A percentile compares a stretch with the other conserved stretches of the same genome.
Conservation (phyloP, 2,329 filamentous ascomycete species). For the Cladosporium colombiae region DNA sequence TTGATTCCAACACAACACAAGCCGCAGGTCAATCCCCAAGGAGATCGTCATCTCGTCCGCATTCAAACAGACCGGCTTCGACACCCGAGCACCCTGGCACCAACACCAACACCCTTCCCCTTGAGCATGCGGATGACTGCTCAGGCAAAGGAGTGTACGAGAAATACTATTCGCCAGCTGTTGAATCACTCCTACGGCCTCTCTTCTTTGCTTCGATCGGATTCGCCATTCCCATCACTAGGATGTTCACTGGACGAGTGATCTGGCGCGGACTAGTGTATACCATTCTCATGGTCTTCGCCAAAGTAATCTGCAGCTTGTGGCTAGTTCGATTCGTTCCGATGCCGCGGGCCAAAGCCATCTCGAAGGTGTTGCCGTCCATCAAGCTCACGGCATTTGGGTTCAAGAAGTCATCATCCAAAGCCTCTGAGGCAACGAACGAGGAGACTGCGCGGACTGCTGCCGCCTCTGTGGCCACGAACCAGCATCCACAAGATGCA, state of each 20-base stretch:
- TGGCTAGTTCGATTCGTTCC: slow-evolving; percentile 43
- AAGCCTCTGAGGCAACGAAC: neutral
- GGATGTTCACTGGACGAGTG: slow-evolving; percentile 64
- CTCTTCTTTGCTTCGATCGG: slow-evolving; percentile 77
- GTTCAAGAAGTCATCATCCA: neutral
- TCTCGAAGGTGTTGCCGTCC: slow-evolving; percentile 5
- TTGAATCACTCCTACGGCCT: slow-evolving; percentile 62
- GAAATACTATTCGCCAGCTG: slow-evolving; percentile 48
- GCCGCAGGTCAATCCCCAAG: neutral
- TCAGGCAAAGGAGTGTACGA: slow-evolving; percentile 42
- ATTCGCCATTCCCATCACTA: slow-evolving; percentile 73
- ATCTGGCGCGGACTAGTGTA: slow-evolving; percentile 76
- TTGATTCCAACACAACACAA: neutral
- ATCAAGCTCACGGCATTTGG: neutral
- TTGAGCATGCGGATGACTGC: neutral
- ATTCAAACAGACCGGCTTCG: neutral
- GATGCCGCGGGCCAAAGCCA: slow-evolving; percentile 5
- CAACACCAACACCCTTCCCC: neutral
- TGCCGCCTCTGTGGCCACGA: neutral
- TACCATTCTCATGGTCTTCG: slow-evolving; percentile 66
- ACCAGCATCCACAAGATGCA: neutral
- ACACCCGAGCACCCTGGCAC: neutral
- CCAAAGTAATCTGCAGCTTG: slow-evolving; percentile 44
- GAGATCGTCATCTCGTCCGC: neutral
- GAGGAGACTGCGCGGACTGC: neutral